These are phyloP conservation scores for Ogataea minuta DNA, from an alignment of 805 yeast species.

Conservation along the genomic window DNA sequence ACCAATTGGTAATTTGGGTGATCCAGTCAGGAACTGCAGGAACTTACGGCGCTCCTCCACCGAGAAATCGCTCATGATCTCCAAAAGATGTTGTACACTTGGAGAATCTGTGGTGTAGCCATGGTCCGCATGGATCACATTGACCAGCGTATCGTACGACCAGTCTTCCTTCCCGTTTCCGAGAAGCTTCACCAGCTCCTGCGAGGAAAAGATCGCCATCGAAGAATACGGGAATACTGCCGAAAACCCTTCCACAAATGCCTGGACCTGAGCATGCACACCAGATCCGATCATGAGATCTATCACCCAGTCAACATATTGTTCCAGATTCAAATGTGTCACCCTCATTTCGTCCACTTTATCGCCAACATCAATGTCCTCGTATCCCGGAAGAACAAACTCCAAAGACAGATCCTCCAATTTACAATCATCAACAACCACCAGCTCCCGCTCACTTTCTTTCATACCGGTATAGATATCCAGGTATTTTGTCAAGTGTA, in stretches of 20 bases:
- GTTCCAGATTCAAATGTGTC: constrained; percentile 50
- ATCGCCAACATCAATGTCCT: constrained; percentile 53
- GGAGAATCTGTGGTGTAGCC: constrained; percentile 76
- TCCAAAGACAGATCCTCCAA: constrained; percentile 57
- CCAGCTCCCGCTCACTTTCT: constrained; percentile 10
- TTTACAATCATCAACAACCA: constrained; percentile 29
- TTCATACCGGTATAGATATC: constrained; percentile 18
- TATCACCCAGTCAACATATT: constrained; percentile 54
- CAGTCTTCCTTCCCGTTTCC: constrained; percentile 89
- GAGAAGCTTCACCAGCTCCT: constrained; percentile 67
- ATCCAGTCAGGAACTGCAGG: constrained; percentile 85
- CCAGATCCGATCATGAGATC: constrained; percentile 65
- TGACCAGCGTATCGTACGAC: constrained; percentile 59
- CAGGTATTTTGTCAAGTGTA: constrained; percentile 45
- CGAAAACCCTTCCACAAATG: constrained; percentile 79
- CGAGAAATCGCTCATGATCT: constrained; percentile 55
- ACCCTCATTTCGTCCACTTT: constrained; percentile 55
- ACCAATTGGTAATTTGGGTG: constrained; percentile 91
- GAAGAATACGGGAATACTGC: constrained; percentile 78
- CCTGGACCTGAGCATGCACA: constrained; percentile 56
- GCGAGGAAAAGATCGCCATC: constrained; percentile 65
- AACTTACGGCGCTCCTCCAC: constrained; percentile 63
- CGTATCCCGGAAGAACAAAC: constrained; percentile 77
- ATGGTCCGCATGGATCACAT: constrained; percentile 79
- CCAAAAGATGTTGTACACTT: constrained; percentile 59